These are phyloP conservation scores for Picea glauca DNA, from an alignment of 75 land plant species.

Conservation along the genomic window DNA sequence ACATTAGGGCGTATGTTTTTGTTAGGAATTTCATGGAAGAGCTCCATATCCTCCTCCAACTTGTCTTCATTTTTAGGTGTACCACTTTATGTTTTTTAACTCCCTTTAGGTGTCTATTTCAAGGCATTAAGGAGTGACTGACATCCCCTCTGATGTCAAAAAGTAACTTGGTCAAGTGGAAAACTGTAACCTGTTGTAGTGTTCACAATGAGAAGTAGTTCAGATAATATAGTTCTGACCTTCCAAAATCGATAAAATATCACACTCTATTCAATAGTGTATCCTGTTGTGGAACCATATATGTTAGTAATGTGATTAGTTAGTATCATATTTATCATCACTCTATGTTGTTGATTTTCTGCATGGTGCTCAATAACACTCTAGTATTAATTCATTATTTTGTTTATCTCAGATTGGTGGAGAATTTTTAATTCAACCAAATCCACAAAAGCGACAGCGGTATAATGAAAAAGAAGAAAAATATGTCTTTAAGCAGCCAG, in stretches of 20 bases:
- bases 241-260: not conserved
- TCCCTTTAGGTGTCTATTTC: too few species aligned
- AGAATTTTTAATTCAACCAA: slow-evolving; percentile 73
- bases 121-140: too few species aligned
- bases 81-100: too few species aligned
- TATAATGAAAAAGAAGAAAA: too few species aligned
- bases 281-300: not conserved
- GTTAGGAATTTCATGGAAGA: slow-evolving; percentile 30
- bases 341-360: not conserved
- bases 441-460: slow-evolving; percentile 46
- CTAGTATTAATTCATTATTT: not conserved
- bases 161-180: not conserved
- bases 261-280: not conserved
- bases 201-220: too few species aligned
- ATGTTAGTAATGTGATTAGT: not conserved
- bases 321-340: not conserved
- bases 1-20: slow-evolving; percentile 25
- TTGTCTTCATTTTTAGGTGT: slow-evolving; percentile 15
- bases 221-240: too few species aligned
- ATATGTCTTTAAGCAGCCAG: too few species aligned
- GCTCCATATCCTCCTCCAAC: slow-evolving; percentile 21
- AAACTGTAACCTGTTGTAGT: not conserved
- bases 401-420: slow-evolving; percentile 54
- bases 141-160: not conserved
- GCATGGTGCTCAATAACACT: not conserved